These are phyloP conservation scores for Trichophyton equinum DNA, from an alignment of 2,329 filamentous ascomycete genomes.

Conservation along the genomic window DNA sequence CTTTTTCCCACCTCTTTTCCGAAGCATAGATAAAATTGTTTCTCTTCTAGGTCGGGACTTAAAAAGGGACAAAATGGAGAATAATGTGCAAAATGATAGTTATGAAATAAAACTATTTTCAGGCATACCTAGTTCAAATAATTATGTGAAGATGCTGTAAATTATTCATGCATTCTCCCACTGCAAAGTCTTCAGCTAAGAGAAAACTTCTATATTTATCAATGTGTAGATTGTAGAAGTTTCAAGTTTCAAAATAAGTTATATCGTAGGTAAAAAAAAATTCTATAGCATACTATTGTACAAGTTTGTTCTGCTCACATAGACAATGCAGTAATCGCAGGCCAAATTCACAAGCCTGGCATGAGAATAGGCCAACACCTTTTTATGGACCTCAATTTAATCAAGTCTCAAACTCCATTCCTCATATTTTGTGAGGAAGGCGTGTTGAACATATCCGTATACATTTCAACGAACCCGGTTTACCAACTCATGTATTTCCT, in stretches of 20 bases:
- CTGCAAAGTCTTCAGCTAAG: too few relatives aligned
- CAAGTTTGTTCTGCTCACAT: neutral
- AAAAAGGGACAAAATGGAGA: neutral
- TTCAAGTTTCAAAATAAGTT: neutral
- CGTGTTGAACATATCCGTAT: neutral
- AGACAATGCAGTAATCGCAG: neutral
- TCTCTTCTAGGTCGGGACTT: neutral
- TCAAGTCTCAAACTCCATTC: neutral
- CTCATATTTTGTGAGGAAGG: neutral
- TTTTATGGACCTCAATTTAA: neutral
- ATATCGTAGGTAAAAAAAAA: neutral
- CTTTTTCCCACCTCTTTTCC: neutral
- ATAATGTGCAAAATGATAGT: slow-evolving; percentile 1
- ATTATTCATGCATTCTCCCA: neutral
- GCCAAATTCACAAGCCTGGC: neutral
- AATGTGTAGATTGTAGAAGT: neutral
- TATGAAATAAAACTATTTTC: neutral
- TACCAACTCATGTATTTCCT: slow-evolving; percentile 26
- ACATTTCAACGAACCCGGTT: neutral
- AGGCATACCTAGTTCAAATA: neutral
- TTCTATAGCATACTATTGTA: neutral
- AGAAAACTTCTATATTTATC: neutral
- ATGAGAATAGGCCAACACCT: neutral
- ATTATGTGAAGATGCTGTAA: neutral
- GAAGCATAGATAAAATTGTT: slow-evolving; percentile 1